phyloP scores from a whole-genome alignment of 2,329 filamentous ascomycete species.

The Hymenoscyphus infarciens region DNA sequence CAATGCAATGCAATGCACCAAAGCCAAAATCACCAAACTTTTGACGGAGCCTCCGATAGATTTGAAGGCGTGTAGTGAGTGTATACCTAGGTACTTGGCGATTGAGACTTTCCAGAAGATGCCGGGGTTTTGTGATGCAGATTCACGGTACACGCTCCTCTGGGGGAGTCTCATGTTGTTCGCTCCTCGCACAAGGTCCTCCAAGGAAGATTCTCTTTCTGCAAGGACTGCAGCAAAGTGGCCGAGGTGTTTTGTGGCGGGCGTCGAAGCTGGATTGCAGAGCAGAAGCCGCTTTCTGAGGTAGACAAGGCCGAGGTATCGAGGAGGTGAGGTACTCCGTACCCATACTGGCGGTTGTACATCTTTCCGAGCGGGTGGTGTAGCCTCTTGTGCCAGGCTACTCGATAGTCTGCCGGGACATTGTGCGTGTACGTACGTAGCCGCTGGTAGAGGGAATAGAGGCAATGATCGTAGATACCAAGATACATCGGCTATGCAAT shows the following conservation, averaged over 20 bases:
- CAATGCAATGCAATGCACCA: not conserved
- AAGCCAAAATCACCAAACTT: not conserved
- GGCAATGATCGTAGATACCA: not conserved
- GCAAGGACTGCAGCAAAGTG: not conserved
- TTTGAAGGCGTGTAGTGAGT: not conserved
- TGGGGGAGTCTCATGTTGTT: not conserved
- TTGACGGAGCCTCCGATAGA: not conserved
- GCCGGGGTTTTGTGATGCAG: not conserved
- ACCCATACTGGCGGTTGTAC: not conserved
- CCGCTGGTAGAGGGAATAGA: not conserved
- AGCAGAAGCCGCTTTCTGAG: not conserved
- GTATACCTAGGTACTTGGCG: not conserved
- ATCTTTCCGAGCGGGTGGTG: not conserved
- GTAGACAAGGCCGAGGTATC: not conserved
- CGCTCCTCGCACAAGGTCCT: not conserved
- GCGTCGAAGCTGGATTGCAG: not conserved
- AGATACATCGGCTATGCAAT: not conserved
- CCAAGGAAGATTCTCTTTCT: not conserved
- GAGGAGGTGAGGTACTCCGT: no score
- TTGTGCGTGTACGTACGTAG: not conserved
- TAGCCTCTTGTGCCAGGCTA: not conserved
- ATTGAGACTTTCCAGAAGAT: not conserved
- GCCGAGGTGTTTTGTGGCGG: slow-evolving; percentile 1
- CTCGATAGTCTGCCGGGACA: not conserved
- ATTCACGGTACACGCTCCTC: not conserved